These are phyloP conservation scores for Morella rubra DNA, from an alignment of 306 rosid species.

Conservation along the genomic window DNA sequence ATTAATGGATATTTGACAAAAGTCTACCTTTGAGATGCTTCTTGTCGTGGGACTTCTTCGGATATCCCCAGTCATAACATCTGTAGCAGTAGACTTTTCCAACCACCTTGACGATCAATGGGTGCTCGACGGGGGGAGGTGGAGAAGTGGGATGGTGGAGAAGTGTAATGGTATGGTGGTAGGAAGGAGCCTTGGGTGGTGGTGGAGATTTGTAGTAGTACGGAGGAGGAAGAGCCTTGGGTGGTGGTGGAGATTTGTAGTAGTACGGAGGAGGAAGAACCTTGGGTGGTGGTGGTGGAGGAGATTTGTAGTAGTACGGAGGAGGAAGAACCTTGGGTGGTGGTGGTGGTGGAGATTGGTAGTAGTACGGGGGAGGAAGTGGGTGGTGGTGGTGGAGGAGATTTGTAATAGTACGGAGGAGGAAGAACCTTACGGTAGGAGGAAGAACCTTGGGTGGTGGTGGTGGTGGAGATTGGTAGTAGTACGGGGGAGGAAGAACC, in stretches of 20 bases:
- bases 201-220: too few relatives aligned
- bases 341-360: slow-evolving; percentile 25
- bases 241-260: slow-evolving; percentile 36
- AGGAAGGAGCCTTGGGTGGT: slow-evolving; percentile 14
- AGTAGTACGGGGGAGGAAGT: slow-evolving; percentile 28
- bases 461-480: slow-evolving; percentile 44
- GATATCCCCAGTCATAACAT: slow-evolving; percentile 76
- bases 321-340: slow-evolving; percentile 27
- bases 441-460: too few relatives aligned
- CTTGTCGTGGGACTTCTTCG: slow-evolving; percentile 79
- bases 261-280: not conserved
- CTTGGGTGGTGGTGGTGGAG: slow-evolving; percentile 30
- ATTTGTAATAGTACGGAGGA: slow-evolving; percentile 27
- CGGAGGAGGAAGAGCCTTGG: slow-evolving; percentile 22
- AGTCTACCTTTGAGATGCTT: slow-evolving; percentile 77
- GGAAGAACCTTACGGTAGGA: too few relatives aligned
- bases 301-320: slow-evolving; percentile 37
- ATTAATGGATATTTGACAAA: not conserved
- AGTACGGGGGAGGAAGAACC: slow-evolving; percentile 24
- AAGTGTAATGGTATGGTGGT: slow-evolving; percentile 38
- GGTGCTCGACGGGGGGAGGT: slow-evolving; percentile 50
- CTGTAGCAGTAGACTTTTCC: slow-evolving; percentile 82
- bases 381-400: slow-evolving; percentile 34
- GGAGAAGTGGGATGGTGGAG: slow-evolving; percentile 26
- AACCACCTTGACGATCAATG: slow-evolving; percentile 74